Base-by-base conservation (phyloP, 805 yeast species). In the Myxozyma mucilagina region DNA sequence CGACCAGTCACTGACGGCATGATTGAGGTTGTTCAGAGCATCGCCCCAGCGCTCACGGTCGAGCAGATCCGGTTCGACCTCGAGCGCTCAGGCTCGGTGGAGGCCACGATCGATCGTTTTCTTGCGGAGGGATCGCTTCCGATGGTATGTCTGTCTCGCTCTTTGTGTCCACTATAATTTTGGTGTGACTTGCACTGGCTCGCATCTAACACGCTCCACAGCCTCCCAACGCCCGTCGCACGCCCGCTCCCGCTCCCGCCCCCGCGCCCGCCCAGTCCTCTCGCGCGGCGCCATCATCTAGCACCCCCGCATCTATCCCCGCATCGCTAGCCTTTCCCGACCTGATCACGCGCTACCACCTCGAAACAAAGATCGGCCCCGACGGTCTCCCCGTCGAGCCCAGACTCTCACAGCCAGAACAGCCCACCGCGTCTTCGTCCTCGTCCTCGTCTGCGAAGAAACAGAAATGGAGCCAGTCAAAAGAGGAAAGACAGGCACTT, bases 11-110 rank as follows among this genome's bases (percentile, higher is more conserved):
- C 74, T 10, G 71, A 70, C 13, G 72, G 64, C 49, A 93, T 93
- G 98, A 79, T 93, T 47, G 94, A 87, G 65, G 86, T 89, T 0
- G 97, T 93, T 1, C 88, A 85, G 67, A 84, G 90, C 45, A 78
- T 93, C 57, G 96, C 91, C 0, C 97, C 97, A 3, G 78, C 79
- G 20, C 75, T 89, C 36, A 79, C 88, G 1, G 80, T 75, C 3
- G 88, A 82, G 7, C 96, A 89, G 71, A 90, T 94, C 63, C 79
- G 85, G 63, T 78, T 79, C 63, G 96, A 88, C 71, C 80, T 94
- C 63, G 84, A 86, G 69, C 78, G 83, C 61, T 84, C 94, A 0
- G 96, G 96, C 0, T 85, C 88, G 7, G 92, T 92, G 0, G 92
- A 90, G 72, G 81, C 74, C 8, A 92, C 98, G 0, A 85, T 91